Evolutionary conservation across 192 early-diverging fungal species (phyloP), one percentile per base, ranked within the genome.

Genomic region (Coemansia sp.): DNA sequence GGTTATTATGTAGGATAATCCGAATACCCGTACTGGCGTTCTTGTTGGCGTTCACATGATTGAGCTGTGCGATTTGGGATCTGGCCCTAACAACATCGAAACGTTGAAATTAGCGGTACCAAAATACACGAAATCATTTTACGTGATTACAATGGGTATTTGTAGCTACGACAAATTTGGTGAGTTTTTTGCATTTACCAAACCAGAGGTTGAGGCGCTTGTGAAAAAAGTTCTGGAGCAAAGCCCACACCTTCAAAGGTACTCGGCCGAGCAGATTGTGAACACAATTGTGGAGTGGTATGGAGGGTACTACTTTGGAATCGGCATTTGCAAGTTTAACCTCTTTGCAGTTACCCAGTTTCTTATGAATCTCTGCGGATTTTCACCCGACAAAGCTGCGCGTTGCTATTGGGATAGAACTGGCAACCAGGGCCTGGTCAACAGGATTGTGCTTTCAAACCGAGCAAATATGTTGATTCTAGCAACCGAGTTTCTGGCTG

Each of bases 1-100:
- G 19, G 19, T 21, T 21, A 21, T 21, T 21, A 21, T 21, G 19
- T 21, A 21, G 19, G 19, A 21, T 21, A 62, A 52, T 17, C 19
- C 19, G 19, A 21, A 49, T 62, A n/a, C 60, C 52, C 15, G 5
- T 62, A 15, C 52, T 29, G 62, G 62, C 22, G 15, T 64, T 38
- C 35, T 64, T 7, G 62, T 57, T 11, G 62, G 62, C 3, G 62
- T 64, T 43, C 62, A 56, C 29, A 1, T 32, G 2, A 17, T 64
- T 4, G 32, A 41, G 3, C 1, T 64, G 35, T 4, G 17, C 37
- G 7, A 25, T 3, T 14, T 64, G 17, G 12, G 23, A 5, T 64
- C 62, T 2, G 62, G 62, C 53, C 50, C 51, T 0, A 64, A 64
- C 25, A 64, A 57, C 27, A 56, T n/a, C n/a, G n/a, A n/a, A n/a